Evolutionary conservation across 495 filamentous ascomycete genomes (phyloP).

Genomic region (Aspergillus haitiensis): DNA sequence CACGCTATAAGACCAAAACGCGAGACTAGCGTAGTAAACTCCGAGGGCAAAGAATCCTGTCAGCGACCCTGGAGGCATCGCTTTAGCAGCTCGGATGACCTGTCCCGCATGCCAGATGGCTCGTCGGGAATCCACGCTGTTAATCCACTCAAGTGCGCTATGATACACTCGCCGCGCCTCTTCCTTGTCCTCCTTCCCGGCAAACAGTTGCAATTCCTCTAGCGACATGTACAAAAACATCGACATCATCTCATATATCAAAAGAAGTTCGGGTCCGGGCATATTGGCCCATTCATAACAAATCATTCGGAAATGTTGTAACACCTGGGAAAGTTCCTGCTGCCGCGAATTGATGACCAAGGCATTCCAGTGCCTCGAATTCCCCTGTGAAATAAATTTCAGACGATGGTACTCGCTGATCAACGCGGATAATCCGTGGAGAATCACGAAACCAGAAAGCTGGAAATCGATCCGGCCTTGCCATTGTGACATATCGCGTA

Average conservation of each 20-base stretch:
- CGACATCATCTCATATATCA: constrained; percentile 56
- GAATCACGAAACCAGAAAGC: constrained; percentile 49
- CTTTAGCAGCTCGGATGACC: constrained; percentile 53
- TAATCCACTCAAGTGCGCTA: constrained; percentile 54
- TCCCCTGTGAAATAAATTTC: constrained; percentile 44
- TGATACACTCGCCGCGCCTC: constrained; percentile 56
- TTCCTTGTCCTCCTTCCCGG: constrained; percentile 62
- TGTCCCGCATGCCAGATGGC: constrained; percentile 66
- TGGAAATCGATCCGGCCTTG: constrained; percentile 51
- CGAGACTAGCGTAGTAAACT: constrained; percentile 59
- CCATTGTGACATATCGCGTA: constrained; percentile 50
- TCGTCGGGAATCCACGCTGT: constrained; percentile 48
- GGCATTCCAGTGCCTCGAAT: constrained; percentile 46
- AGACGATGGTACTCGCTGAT: constrained; percentile 62
- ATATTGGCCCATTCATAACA: constrained; percentile 27
- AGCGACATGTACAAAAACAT: constrained; percentile 62
- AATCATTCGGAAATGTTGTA: constrained; percentile 47
- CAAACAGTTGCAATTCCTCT: constrained; percentile 65
- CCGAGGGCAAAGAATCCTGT: constrained; percentile 61
- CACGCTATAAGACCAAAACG: constrained; percentile 61
- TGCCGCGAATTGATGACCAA: constrained; percentile 53
- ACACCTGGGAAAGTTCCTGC: constrained; percentile 47
- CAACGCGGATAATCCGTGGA: constrained; percentile 59
- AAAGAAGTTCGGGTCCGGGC: constrained; percentile 33
- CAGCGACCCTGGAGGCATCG: constrained; percentile 46